Evolutionary conservation across 164 flowering plant genomes (phyloP).

Genomic region (Amborella trichopoda): DNA sequence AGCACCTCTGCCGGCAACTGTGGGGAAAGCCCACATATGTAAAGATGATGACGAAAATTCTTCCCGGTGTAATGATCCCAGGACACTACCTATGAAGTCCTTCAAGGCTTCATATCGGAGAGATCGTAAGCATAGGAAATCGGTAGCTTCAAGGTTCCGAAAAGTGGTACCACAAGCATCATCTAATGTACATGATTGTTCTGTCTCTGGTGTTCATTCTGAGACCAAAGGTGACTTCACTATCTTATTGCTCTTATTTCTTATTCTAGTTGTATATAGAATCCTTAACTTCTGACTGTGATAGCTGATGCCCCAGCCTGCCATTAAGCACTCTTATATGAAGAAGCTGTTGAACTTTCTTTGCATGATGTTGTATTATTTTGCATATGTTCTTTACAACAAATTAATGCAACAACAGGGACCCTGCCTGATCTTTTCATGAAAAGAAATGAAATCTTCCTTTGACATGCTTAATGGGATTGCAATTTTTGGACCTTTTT

Average conservation of each 20-base stretch:
- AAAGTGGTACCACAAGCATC: slow-evolving; percentile 44
- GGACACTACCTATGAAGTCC: slow-evolving; percentile 28
- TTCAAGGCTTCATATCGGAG: slow-evolving; percentile 36
- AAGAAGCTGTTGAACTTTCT: too few species aligned
- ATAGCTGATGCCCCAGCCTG: not conserved
- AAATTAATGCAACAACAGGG: too few species aligned
- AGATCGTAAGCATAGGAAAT: slow-evolving; percentile 54
- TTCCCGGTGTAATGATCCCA: slow-evolving; percentile 60
- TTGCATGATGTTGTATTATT: too few species aligned
- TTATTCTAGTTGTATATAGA: not conserved
- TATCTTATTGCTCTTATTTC: not conserved
- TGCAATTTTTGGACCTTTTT: too few species aligned
- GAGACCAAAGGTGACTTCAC: not conserved
- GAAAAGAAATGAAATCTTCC: too few species aligned
- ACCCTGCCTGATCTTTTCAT: too few species aligned
- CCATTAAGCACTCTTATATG: not conserved
- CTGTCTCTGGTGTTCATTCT: not conserved
- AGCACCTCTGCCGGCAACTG: slow-evolving; percentile 48
- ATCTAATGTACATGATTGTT: slow-evolving; percentile 5
- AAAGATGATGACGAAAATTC: slow-evolving; percentile 96
- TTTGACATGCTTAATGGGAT: too few species aligned
- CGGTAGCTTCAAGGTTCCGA: slow-evolving; percentile 57
- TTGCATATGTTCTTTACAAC: too few species aligned
- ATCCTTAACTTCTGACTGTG: not conserved
- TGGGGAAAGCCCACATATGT: slow-evolving; percentile 30